Percentiles rank a stretch among this genome's conserved stretches.
phyloP scores from a whole-genome alignment of 2,329 filamentous ascomycete species.

The Talaromyces islandicus region DNA sequence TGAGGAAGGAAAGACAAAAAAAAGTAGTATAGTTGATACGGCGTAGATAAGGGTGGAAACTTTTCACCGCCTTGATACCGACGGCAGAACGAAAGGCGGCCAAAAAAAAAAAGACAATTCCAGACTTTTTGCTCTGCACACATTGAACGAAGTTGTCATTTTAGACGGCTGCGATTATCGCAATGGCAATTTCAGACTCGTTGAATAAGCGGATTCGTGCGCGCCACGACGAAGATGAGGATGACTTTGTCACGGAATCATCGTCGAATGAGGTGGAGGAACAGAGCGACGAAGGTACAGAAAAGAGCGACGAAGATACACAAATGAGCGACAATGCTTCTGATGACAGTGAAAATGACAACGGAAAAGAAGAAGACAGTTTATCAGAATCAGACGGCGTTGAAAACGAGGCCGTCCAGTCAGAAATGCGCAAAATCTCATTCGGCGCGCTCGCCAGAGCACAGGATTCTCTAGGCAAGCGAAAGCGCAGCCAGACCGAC shows the following conservation, averaged over 20 bases:
- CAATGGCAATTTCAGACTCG: constrained; percentile 32
- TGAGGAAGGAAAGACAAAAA: not conserved
- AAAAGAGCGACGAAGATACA: too few species aligned
- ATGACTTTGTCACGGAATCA: constrained; percentile 24
- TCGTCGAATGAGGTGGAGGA: constrained; percentile 12
- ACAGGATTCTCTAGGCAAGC: constrained; percentile 51
- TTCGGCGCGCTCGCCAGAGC: constrained; percentile 89
- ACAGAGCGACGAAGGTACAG: constrained; percentile 8
- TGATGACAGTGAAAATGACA: constrained; percentile 36
- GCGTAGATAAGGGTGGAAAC: not conserved
- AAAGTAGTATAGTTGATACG: not conserved
- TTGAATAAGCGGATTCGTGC: constrained; percentile 39
- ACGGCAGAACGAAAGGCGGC: not conserved
- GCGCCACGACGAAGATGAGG: constrained; percentile 38
- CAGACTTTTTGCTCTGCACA: not conserved
- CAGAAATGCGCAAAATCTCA: constrained; percentile 58
- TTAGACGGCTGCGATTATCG: not conserved
- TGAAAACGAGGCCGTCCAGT: constrained; percentile 28
- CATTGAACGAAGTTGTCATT: not conserved
- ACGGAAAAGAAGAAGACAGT: constrained; percentile 23
- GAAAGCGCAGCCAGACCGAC: constrained; percentile 20
- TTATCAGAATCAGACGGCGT: constrained; percentile 16
- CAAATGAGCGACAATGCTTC: too few species aligned
- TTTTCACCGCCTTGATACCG: constrained; percentile 1
- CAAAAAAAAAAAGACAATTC: not conserved